These are phyloP conservation scores for Hygrocybe punicea DNA, from an alignment of 768 basidiomycete genomes.

Conservation along the genomic window DNA sequence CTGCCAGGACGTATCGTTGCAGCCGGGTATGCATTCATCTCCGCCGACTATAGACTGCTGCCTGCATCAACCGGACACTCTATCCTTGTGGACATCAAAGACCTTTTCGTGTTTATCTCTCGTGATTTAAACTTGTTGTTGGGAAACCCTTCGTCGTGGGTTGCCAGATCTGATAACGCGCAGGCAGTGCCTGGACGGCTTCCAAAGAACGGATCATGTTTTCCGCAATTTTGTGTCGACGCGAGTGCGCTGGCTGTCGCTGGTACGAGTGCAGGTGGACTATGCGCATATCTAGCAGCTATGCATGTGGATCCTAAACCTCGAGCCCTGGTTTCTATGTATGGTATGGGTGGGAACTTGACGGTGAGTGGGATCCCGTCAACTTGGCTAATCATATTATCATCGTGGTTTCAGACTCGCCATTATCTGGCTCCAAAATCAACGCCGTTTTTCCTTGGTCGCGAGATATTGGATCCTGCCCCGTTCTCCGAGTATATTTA, in stretches of 20 bases:
- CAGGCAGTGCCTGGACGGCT: no score
- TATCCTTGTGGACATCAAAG: conserved; percentile 55
- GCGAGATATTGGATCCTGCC: conserved; percentile 51
- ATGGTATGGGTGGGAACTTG: conserved; percentile 63
- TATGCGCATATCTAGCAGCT: conserved; percentile 62
- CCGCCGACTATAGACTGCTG: conserved; percentile 61
- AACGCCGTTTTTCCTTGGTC: conserved; percentile 50
- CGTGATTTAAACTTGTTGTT: conserved; percentile 17
- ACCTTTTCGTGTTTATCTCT: conserved; percentile 49
- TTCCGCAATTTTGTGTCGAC: conserved; percentile 38
- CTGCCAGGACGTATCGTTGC: conserved; percentile 43
- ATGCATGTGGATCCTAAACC: conserved; percentile 50
- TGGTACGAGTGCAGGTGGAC: conserved; percentile 59
- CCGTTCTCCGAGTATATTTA: conserved; percentile 47
- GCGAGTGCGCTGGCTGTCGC: conserved; percentile 45
- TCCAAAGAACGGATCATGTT: background rate
- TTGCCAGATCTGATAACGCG: no score
- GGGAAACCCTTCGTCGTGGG: no score
- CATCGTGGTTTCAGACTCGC: conserved; percentile 36
- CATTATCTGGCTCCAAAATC: conserved; percentile 51
- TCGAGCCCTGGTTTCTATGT: conserved; percentile 53
- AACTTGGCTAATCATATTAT: background rate
- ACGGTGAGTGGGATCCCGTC: conserved; percentile 33
- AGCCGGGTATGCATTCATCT: conserved; percentile 55
- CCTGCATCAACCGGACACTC: conserved; percentile 54